phyloP scores from a whole-genome alignment of 202 grass and related monocot species.

The Alloteropsis angusta region DNA sequence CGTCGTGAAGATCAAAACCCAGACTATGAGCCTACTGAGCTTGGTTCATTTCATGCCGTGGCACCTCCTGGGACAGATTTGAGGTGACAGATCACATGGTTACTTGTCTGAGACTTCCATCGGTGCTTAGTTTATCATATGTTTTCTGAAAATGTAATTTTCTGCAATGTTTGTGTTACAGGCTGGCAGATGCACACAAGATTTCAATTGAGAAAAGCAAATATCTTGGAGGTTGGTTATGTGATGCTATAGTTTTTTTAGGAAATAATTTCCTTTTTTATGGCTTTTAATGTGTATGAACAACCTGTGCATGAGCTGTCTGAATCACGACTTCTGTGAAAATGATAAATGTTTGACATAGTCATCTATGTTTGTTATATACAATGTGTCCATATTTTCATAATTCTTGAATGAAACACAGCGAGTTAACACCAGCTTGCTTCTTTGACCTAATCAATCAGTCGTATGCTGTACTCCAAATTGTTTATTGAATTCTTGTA shows the following conservation, averaged over 20 bases:
- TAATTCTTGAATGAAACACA: slow-evolving; percentile 15
- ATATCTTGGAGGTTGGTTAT: slow-evolving; percentile 83
- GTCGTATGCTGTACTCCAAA: background rate
- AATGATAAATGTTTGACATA: background rate
- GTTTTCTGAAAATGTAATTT: slow-evolving; percentile 7
- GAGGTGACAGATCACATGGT: slow-evolving; percentile 40
- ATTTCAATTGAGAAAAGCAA: slow-evolving; percentile 99
- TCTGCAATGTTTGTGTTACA: slow-evolving; percentile 22
- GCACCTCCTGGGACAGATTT: slow-evolving; percentile 90
- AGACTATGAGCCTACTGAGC: slow-evolving; percentile 91
- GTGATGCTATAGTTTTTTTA: background rate
- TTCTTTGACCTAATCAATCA: slow-evolving; percentile 1
- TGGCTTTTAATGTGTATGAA: background rate
- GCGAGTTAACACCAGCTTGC: background rate
- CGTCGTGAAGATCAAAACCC: slow-evolving; percentile 98
- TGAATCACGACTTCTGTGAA: background rate
- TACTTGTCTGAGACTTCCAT: background rate
- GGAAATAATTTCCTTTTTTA: background rate
- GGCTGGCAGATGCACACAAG: slow-evolving; percentile 82
- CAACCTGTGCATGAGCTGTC: background rate
- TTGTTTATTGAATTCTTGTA: background rate
- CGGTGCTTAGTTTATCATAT: slow-evolving; percentile 8
- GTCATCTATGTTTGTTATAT: background rate
- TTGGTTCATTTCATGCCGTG: slow-evolving; percentile 98
- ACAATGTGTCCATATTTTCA: background rate